Percentiles rank a stretch among this genome's conserved stretches.
Conservation (phyloP, 805 yeast species). For the Maudiozyma saulgeensis region DNA sequence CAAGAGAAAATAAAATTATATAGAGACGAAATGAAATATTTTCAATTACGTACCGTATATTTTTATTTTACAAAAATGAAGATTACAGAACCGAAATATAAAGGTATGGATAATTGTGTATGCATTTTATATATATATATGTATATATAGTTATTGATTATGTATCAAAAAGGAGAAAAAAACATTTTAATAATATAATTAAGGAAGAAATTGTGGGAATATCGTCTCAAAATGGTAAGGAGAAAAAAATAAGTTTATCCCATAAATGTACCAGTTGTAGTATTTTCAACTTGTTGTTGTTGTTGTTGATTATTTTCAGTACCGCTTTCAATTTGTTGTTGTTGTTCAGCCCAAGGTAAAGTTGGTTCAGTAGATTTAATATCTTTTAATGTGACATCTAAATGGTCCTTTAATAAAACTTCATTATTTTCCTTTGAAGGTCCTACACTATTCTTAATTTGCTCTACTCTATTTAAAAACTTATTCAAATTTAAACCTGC, state of each 20-base stretch:
- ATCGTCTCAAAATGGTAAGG: not conserved
- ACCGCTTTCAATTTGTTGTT: not conserved
- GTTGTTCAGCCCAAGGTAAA: constrained; percentile 14
- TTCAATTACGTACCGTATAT: too few relatives aligned
- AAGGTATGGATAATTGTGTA: not conserved
- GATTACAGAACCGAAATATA: not conserved
- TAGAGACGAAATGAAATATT: too few relatives aligned
- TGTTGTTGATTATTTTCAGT: not conserved
- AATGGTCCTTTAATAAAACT: constrained; percentile 25
- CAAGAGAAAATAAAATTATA: not conserved
- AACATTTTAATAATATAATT: too few relatives aligned
- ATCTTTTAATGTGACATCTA: constrained; percentile 19
- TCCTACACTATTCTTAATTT: constrained; percentile 44
- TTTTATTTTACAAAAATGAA: too few relatives aligned
- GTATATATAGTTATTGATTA: not conserved
- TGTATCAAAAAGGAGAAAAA: not conserved
- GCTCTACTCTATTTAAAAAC: constrained; percentile 54
- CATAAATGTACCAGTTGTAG: constrained; percentile 3
- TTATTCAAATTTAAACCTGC: constrained; percentile 66
- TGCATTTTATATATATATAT: constrained; percentile 1
- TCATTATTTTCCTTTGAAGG: constrained; percentile 39
- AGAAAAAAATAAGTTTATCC: not conserved
- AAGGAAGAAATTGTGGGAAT: not conserved
- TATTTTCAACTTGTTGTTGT: not conserved
- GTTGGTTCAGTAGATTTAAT: constrained; percentile 28